These are phyloP conservation scores for Trichoderma sp. DNA, from an alignment of 2,329 filamentous ascomycete genomes.

Conservation along the genomic window DNA sequence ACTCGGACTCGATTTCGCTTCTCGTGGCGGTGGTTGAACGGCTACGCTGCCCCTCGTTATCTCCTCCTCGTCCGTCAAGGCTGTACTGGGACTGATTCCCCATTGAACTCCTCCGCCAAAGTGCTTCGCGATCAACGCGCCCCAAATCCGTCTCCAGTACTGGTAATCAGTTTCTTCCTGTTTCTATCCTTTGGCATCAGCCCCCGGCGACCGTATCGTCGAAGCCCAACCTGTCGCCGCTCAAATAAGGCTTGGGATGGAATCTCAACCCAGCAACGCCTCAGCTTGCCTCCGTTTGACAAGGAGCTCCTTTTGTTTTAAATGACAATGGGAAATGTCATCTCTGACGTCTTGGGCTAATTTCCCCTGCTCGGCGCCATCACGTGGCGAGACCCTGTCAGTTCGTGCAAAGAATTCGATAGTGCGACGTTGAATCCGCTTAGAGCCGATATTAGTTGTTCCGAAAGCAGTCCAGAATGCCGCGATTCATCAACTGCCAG, in stretches of 20 bases:
- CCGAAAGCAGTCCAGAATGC: neutral
- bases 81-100: neutral
- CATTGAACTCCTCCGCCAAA: constrained; percentile 1
- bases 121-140: neutral
- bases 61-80: neutral
- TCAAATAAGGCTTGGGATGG: neutral
- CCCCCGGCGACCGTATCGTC: neutral
- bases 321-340: neutral
- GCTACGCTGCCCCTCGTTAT: neutral
- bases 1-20: neutral
- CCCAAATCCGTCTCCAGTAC: neutral
- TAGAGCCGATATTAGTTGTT: constrained; percentile 10
- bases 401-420: constrained; percentile 10
- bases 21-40: neutral
- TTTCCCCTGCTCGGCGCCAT: constrained; percentile 2
- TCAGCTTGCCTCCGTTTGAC: neutral
- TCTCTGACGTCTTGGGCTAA: neutral
- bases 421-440: constrained; percentile 14
- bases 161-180: neutral
- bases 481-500: neutral
- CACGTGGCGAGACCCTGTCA: constrained; percentile 11
- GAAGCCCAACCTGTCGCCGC: neutral
- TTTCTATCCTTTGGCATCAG: neutral
- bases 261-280: neutral
- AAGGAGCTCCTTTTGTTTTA: constrained; percentile 10